Conservation (phyloP, 345 rosid genomes). For the Hypericum perforatum region DNA sequence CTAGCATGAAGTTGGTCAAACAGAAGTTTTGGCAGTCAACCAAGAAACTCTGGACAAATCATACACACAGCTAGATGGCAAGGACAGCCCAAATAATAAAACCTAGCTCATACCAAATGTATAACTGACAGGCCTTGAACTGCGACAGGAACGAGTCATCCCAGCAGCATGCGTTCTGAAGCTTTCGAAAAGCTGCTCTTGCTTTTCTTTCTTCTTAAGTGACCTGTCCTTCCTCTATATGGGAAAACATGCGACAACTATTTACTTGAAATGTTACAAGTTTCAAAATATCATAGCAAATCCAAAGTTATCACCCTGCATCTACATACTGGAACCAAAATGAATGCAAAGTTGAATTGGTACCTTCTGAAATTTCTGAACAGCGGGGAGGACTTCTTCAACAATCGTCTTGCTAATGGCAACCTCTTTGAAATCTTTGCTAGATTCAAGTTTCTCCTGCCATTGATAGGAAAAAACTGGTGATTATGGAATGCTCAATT, state of each 20-base stretch:
- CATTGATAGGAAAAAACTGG: constrained; percentile 13
- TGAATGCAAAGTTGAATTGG: not conserved
- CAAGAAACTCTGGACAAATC: not conserved
- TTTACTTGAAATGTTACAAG: constrained; percentile 1
- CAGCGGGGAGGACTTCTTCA: constrained; percentile 41
- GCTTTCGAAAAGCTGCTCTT: constrained; percentile 39
- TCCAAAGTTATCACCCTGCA: not conserved
- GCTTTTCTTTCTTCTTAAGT: constrained; percentile 41
- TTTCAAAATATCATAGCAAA: constrained; percentile 2
- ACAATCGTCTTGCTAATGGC: constrained; percentile 43
- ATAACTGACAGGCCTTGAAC: constrained; percentile 43
- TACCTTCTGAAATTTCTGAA: constrained; percentile 61
- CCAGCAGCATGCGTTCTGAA: constrained; percentile 26
- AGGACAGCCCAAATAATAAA: constrained; percentile 3
- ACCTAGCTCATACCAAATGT: constrained; percentile 51
- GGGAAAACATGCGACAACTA: constrained; percentile 5
- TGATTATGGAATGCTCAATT: constrained; percentile 7
- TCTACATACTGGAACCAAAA: not conserved
- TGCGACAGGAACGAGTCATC: constrained; percentile 56
- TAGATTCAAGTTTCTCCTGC: constrained; percentile 58
- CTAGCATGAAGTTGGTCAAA: too few species aligned
- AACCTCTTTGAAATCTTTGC: constrained; percentile 39
- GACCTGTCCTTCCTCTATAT: constrained; percentile 64
- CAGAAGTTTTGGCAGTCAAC: not conserved
- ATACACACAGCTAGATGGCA: not conserved